Conservation (phyloP, 345 rosid species). For the Aquilaria sinensis region DNA sequence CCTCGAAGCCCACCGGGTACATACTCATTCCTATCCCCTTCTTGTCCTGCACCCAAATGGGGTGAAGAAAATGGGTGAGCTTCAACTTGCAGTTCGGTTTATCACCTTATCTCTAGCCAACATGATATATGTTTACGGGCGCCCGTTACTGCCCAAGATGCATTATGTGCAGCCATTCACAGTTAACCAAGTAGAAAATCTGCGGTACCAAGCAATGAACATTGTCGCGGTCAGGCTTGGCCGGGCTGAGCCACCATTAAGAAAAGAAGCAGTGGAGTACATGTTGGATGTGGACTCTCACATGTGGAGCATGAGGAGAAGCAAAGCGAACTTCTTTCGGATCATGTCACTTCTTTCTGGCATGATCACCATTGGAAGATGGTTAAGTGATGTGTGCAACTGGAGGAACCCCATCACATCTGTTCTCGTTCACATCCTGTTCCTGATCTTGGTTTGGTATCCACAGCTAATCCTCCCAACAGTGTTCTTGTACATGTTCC, state of each 20-base stretch:
- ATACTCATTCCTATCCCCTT: slow-evolving; percentile 74
- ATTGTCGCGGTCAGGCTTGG: slow-evolving; percentile 70
- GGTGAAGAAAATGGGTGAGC: slow-evolving; percentile 76
- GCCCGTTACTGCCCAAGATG: slow-evolving; percentile 82
- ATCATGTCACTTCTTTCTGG: slow-evolving; percentile 61
- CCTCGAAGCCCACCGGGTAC: slow-evolving; percentile 65
- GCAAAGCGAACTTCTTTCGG: slow-evolving; percentile 86
- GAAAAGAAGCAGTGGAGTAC: slow-evolving; percentile 82
- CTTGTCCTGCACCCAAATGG: slow-evolving; percentile 62
- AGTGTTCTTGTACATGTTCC: slow-evolving; percentile 64
- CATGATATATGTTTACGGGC: slow-evolving; percentile 56
- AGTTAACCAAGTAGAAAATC: slow-evolving; percentile 66
- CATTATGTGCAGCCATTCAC: slow-evolving; percentile 75
- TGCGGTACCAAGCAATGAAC: slow-evolving; percentile 79
- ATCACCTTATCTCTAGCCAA: slow-evolving; percentile 58
- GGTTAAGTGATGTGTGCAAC: slow-evolving; percentile 63
- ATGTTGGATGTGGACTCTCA: slow-evolving; percentile 88
- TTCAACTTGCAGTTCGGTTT: slow-evolving; percentile 62
- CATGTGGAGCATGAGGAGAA: slow-evolving; percentile 91
- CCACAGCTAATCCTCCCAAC: slow-evolving; percentile 76
- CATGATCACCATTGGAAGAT: slow-evolving; percentile 31
- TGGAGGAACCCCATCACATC: slow-evolving; percentile 69
- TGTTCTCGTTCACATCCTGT: slow-evolving; percentile 56
- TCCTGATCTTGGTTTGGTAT: slow-evolving; percentile 61
- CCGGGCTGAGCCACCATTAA: slow-evolving; percentile 78